phyloP scores from a whole-genome alignment of 768 basidiomycete genomes.

The Mycena albidolilacea region DNA sequence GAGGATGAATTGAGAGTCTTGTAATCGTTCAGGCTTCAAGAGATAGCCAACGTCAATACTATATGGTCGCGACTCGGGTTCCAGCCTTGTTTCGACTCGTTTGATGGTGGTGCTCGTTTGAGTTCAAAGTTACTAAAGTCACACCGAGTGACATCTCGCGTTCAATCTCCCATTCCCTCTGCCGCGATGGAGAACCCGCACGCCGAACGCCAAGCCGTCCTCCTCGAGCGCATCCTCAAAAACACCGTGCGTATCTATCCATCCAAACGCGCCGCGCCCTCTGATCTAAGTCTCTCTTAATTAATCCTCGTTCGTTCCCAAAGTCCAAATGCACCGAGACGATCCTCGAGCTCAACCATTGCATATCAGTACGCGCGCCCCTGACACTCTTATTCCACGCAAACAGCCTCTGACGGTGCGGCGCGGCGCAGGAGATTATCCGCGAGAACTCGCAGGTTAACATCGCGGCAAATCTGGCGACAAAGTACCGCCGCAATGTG shows the following conservation, averaged over 20 bases:
- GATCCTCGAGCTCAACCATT: conserved; percentile 90
- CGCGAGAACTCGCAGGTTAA: conserved; percentile 84
- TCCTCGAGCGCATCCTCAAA: conserved; percentile 92
- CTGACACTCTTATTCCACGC: neutral
- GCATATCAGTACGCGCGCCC: conserved; percentile 62
- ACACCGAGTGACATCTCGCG: conserved; percentile 13
- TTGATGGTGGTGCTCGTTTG: too few species aligned
- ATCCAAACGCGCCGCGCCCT: neutral
- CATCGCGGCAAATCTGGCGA: conserved; percentile 85
- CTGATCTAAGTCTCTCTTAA: neutral
- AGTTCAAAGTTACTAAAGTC: neutral
- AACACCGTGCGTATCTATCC: conserved; percentile 74
- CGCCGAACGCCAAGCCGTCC: conserved; percentile 91
- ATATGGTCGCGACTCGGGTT: too few species aligned
- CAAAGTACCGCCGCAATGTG: conserved; percentile 93
- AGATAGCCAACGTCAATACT: too few species aligned
- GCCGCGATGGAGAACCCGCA: conserved; percentile 92
- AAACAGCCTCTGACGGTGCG: conserved; percentile 1
- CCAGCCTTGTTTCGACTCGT: too few species aligned
- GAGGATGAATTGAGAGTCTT: too few species aligned
- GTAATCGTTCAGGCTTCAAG: too few species aligned
- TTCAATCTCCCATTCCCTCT: neutral
- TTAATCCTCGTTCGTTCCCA: conserved; percentile 7
- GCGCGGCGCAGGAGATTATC: conserved; percentile 74
- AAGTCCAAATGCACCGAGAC: conserved; percentile 96